Base-by-base conservation (phyloP, 2,329 filamentous ascomycete species). In the Kalaharituber pfeilii region DNA sequence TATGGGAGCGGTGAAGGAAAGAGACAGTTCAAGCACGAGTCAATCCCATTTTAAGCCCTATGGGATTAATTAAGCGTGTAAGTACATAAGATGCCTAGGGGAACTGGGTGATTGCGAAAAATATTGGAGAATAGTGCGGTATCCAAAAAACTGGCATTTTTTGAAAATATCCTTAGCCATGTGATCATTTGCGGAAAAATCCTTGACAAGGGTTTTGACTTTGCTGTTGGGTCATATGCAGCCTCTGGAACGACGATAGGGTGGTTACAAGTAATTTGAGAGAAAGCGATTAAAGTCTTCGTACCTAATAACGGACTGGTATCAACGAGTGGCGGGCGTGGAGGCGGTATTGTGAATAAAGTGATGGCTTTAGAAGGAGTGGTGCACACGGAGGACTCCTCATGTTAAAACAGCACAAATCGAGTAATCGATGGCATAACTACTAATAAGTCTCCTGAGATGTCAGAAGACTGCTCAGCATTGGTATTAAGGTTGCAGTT, bases 1-100 rank as follows among this genome's bases (percentile, higher is more conserved):
- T 96, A 95, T 66, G 59, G 59, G 18, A 59, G 30, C 15, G 59
- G 59, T 13, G 42, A 24, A 13, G 42, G 42, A 18, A 61, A 59
- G 51, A 60, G 57, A 39, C 22, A 50, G 18, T 61, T 51, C 33
- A 42, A 60, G 42, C 59, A 61, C 25, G 53, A 57, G 28, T 58
- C 50, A 26, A 61, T 61, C 29, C 49, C 42, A 22, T 47, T 22
- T 47, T 47, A 47, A 47, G n/a, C n/a, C n/a, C n/a, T n/a, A n/a
- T n/a, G n/a, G n/a, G n/a, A n/a, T n/a, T n/a, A n/a, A n/a, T n/a
- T n/a, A n/a, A n/a, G n/a, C n/a, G n/a, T n/a, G n/a, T n/a, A n/a
- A n/a, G n/a, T n/a, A n/a, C n/a, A n/a, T n/a, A n/a, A n/a, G n/a
- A n/a, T n/a, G n/a, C n/a, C n/a, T n/a, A n/a, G n/a, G n/a, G n/a